These are phyloP conservation scores for Isabelozyma gotoi DNA, from an alignment of 805 yeast species.

Conservation along the genomic window DNA sequence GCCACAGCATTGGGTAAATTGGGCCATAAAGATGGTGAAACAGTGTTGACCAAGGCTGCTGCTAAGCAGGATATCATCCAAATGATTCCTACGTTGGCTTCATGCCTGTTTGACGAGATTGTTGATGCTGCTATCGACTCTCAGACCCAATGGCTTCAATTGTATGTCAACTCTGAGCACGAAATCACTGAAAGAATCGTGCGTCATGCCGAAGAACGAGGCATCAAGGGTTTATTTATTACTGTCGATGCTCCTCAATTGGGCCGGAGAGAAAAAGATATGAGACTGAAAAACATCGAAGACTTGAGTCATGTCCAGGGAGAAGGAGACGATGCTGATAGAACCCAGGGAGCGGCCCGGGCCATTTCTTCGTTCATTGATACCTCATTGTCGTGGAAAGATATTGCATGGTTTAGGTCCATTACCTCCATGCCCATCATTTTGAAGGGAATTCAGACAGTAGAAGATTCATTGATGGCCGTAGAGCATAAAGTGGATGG, in stretches of 20 bases:
- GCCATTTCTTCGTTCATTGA: constrained; percentile 83
- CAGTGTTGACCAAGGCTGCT: constrained; percentile 30
- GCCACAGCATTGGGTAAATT: constrained; percentile 30
- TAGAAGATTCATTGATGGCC: constrained; percentile 63
- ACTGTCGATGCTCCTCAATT: constrained; percentile 34
- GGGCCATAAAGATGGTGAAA: constrained; percentile 29
- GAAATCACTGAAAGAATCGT: constrained; percentile 19
- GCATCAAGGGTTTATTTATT: constrained; percentile 30
- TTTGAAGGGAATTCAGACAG: constrained; percentile 64
- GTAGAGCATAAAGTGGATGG: constrained; percentile 61
- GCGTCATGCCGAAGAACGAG: constrained; percentile 23
- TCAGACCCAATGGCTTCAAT: constrained; percentile 33
- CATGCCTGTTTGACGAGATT: constrained; percentile 24
- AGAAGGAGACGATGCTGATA: constrained; percentile 55
- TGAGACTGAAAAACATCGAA: constrained; percentile 22
- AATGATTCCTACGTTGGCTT: constrained; percentile 29
- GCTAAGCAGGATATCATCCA: constrained; percentile 27
- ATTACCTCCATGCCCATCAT: constrained; percentile 41
- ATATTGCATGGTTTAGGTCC: constrained; percentile 38
- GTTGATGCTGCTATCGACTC: constrained; percentile 17
- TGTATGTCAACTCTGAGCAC: constrained; percentile 27
- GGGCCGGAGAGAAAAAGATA: constrained; percentile 48
- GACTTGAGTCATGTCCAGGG: constrained; percentile 46
- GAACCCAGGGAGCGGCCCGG: constrained; percentile 79
- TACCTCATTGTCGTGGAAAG: constrained; percentile 38